Evolutionary conservation across 331 rosid species (phyloP), one percentile per base, ranked within the genome.

Genomic region (Acacia concinna): DNA sequence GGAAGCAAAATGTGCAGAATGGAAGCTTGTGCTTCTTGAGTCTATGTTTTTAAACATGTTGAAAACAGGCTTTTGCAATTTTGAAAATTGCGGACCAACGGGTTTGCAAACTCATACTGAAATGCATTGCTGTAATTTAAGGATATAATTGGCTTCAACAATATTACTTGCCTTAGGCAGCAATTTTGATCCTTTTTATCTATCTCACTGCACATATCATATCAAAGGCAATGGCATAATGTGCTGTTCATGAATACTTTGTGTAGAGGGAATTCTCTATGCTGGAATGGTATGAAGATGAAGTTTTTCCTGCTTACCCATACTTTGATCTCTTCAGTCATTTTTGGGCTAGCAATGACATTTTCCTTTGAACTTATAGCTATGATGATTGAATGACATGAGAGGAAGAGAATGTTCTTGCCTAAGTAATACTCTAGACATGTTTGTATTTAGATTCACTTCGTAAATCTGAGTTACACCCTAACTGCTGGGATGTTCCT

Each of bases 401-500:
- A 38, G 41, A 38, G 17, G 11, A 12, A 43, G 47, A 43, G 14
- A n/a, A 78, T 69, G 62, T 17, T 9, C 68, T 40, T 49, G 57
- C 47, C 44, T 57, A 52, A 57, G n/a, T 79, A 49, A 79, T 76
- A 44, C 32, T 51, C 23, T 18, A 20, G 23, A 63, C 47, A 57
- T 65, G 67, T 44, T 30, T 59, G 44, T 81, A 37, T 34, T n/a
- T 6, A 4, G 60, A n/a, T 52, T 8, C n/a, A 68, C 25, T 73
- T 69, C 43, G 34, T 62, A 69, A 13, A 44, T 73, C 63, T 12
- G 44, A 38, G 28, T 65, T 34, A 52, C 57, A 8, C 75, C 56
- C 73, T 52, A 13, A 69, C 34, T 20, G 32, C 40, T 62, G 35
- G 43, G 56, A 49, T 51, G 41, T 84, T 64, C 25, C 68, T 67